phyloP scores from a whole-genome alignment of 352 stramenopile species.

The Phytophthora brassicae region DNA sequence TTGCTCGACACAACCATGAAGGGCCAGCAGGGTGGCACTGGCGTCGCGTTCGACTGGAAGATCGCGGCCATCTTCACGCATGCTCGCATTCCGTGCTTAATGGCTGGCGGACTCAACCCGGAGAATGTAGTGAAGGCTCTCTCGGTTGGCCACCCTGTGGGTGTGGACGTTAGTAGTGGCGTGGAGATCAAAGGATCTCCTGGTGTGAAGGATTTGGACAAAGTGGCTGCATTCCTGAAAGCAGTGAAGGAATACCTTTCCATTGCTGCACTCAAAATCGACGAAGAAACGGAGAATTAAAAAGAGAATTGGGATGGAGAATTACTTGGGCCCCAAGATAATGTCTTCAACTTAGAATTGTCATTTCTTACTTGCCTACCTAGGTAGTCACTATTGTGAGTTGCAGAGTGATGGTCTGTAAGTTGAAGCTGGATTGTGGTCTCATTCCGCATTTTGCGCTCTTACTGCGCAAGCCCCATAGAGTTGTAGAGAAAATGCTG shows the following conservation, averaged over 20 bases:
- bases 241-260: constrained; percentile 60
- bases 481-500: constrained; percentile 4
- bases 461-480: neutral
- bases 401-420: constrained; percentile 22
- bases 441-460: constrained; percentile 27
- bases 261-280: constrained; percentile 61
- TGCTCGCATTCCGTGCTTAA: constrained; percentile 92
- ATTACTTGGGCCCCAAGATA: neutral
- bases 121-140: constrained; percentile 94
- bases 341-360: constrained; percentile 9
- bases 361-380: no score
- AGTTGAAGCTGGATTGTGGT: constrained; percentile 14
- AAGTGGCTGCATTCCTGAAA: constrained; percentile 66
- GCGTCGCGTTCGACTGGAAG: constrained; percentile 95
- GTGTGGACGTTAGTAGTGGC: constrained; percentile 96
- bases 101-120: constrained; percentile 94
- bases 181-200: constrained; percentile 87
- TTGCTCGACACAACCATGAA: constrained; percentile 97
- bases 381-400: no score
- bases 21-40: constrained; percentile 91
- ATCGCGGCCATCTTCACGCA: constrained; percentile 92
- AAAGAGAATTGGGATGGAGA: constrained; percentile 4
- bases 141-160: constrained; percentile 76
- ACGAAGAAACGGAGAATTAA: constrained; percentile 53
- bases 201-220: constrained; percentile 68